Evolutionary conservation across 345 rosid species (phyloP).

Genomic region (Viola odorata): DNA sequence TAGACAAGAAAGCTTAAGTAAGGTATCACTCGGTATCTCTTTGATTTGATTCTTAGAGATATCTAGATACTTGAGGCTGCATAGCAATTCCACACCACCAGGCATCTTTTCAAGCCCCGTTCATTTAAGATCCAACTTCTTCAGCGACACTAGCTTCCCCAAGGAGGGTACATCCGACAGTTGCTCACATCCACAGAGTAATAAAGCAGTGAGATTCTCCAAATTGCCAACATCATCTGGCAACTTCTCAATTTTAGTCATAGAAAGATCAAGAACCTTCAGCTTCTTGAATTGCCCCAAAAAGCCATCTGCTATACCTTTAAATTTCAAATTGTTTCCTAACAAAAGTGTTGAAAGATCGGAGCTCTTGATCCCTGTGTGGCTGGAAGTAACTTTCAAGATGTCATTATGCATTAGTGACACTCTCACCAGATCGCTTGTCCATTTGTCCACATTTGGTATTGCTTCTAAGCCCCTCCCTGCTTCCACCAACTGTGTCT

Average conservation of each 20-base stretch:
- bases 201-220: slow-evolving; percentile 12
- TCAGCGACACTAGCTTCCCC: slow-evolving; percentile 5
- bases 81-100: slow-evolving; percentile 15
- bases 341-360: neutral
- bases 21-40: neutral
- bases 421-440: slow-evolving; percentile 9
- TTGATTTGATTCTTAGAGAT: neutral
- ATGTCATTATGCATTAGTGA: slow-evolving; percentile 9
- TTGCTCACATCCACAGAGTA: neutral
- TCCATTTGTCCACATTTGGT: neutral
- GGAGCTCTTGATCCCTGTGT: slow-evolving; percentile 10
- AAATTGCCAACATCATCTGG: slow-evolving; percentile 13
- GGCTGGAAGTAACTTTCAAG: neutral
- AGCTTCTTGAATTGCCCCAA: neutral
- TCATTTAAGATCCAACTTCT: slow-evolving; percentile 11
- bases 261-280: slow-evolving; percentile 1
- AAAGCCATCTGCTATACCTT: neutral
- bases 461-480: neutral
- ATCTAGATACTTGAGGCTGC: slow-evolving; percentile 19
- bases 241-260: neutral
- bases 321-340: neutral
- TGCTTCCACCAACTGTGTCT: too few relatives aligned
- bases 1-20: neutral
- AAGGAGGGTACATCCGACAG: slow-evolving; percentile 19
- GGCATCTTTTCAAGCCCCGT: slow-evolving; percentile 10